These are phyloP conservation scores for Schoenoplectus triqueter DNA, from an alignment of 202 grass and related monocot species.

Conservation along the genomic window DNA sequence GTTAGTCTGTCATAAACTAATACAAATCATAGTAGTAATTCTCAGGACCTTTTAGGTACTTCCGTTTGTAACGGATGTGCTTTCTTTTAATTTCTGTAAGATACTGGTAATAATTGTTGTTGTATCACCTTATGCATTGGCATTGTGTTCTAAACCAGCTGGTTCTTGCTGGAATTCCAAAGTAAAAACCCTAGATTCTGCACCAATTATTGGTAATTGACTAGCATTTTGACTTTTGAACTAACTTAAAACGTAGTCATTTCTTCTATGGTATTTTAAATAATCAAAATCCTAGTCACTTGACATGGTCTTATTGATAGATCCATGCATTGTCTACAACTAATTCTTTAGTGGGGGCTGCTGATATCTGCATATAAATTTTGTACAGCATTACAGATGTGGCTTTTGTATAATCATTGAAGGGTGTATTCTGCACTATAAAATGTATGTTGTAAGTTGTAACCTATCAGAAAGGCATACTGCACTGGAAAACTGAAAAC, in stretches of 20 bases:
- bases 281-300: not conserved
- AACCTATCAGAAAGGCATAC: too few species aligned
- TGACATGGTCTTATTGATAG: slow-evolving; percentile 8
- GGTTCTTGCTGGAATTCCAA: slow-evolving; percentile 28
- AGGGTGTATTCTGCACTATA: not conserved
- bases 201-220: slow-evolving; percentile 18
- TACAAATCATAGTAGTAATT: not conserved
- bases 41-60: not conserved
- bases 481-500: not conserved
- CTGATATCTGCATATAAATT: slow-evolving; percentile 1
- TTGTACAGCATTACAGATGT: not conserved
- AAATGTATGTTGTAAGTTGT: not conserved
- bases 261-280: not conserved
- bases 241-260: not conserved
- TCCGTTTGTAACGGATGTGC: not conserved
- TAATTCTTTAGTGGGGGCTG: not conserved
- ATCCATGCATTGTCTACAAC: not conserved
- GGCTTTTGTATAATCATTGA: not conserved
- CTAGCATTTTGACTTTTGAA: slow-evolving; percentile 25
- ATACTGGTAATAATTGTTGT: not conserved
- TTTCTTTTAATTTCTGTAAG: not conserved
- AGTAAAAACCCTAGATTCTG: slow-evolving; percentile 33
- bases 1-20: not conserved
- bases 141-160: slow-evolving; percentile 11
- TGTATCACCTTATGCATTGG: not conserved